phyloP scores from a whole-genome alignment of 1,284 basidiomycete species.

The Anthracocystis setariae region DNA sequence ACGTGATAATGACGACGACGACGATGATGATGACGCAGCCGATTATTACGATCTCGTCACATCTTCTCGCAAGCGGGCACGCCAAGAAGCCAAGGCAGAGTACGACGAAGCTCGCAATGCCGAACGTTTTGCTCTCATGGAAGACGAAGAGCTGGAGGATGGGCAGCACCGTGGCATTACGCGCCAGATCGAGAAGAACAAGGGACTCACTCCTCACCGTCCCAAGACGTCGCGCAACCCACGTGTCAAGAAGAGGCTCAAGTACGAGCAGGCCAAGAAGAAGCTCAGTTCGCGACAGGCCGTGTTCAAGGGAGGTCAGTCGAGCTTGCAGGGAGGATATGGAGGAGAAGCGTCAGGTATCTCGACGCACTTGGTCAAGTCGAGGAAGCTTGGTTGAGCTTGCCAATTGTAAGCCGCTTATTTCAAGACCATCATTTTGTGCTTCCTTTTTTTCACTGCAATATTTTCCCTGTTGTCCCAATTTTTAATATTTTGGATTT shows the following conservation, averaged over 20 bases:
- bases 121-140: conserved; percentile 52
- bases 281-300: conserved; percentile 61
- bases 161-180: conserved; percentile 64
- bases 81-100: conserved; percentile 57
- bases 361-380: conserved; percentile 63
- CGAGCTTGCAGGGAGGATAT: conserved; percentile 63
- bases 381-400: conserved; percentile 60
- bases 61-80: conserved; percentile 46
- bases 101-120: conserved; percentile 61
- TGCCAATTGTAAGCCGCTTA: background rate
- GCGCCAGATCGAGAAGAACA: conserved; percentile 66
- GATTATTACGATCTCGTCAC: conserved; percentile 65
- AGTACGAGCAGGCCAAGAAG: conserved; percentile 66
- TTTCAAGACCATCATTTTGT: conserved; percentile 17
- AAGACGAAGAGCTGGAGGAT: conserved; percentile 55
- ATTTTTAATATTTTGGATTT: background rate
- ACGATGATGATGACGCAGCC: conserved; percentile 49
- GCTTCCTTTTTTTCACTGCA: conserved; percentile 1
- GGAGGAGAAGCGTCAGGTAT: conserved; percentile 65
- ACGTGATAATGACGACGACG: conserved; percentile 18
- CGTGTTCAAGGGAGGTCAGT: conserved; percentile 67
- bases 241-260: conserved; percentile 66
- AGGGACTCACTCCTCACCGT: conserved; percentile 62
- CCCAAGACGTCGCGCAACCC: conserved; percentile 64
- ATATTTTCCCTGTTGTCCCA: background rate